These are phyloP conservation scores for Flaveria ramosissima DNA, from an alignment of 129 eudicot genomes.

Conservation along the genomic window DNA sequence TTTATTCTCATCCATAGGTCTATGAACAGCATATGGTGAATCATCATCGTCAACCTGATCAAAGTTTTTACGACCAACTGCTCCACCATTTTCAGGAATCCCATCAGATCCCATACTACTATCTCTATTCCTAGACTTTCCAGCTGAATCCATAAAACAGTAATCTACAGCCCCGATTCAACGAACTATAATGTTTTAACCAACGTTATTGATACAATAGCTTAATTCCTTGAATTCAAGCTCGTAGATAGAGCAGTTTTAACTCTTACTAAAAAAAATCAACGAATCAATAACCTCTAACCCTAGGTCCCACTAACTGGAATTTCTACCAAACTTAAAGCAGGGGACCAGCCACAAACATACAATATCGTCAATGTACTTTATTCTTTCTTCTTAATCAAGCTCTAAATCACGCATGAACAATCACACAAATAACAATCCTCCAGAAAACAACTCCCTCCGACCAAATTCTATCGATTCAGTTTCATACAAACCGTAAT, in stretches of 20 bases:
- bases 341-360: constrained; percentile 53
- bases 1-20: constrained; percentile 27
- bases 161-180: constrained; percentile 59
- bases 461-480: not conserved
- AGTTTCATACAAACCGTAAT: too few relatives aligned
- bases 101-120: constrained; percentile 30
- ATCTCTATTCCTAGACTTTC: constrained; percentile 13
- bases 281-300: constrained; percentile 35
- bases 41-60: constrained; percentile 53
- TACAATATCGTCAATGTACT: constrained; percentile 20
- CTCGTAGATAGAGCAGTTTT: constrained; percentile 14
- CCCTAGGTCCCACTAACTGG: constrained; percentile 49
- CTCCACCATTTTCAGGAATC: constrained; percentile 38
- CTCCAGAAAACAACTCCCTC: not conserved
- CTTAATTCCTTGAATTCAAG: constrained; percentile 14
- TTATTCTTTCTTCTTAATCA: constrained; percentile 39
- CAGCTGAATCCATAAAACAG: constrained; percentile 40
- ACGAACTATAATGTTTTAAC: constrained; percentile 44
- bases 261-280: constrained; percentile 23
- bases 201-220: constrained; percentile 5
- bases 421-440: constrained; percentile 20
- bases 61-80: constrained; percentile 23
- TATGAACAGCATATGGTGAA: constrained; percentile 61
- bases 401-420: constrained; percentile 5
- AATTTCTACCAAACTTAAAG: constrained; percentile 49